Base-by-base conservation (phyloP, 2,329 filamentous ascomycete genomes). In the Beauveria australis region DNA sequence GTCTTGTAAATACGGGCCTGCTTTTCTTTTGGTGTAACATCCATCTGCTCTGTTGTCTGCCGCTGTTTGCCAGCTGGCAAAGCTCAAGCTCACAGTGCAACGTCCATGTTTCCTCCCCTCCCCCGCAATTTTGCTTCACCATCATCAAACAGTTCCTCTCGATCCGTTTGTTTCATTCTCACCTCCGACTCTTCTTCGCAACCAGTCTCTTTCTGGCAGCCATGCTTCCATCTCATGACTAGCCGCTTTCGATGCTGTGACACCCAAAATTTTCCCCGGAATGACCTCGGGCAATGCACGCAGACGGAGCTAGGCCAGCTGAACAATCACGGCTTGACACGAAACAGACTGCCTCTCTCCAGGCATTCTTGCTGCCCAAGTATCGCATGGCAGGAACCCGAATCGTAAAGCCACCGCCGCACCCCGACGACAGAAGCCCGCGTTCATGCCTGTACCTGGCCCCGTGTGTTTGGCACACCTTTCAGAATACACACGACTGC, bases 321-420 rank as follows among this genome's bases (percentile, higher is more conserved):
- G 47, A n/a, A 44, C 55, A 59, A 44, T 59, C 47, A 52, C 55
- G 12, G 26, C 26, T 44, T 28, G 56, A 59, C 56, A 59, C 56
- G 56, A 46, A 52, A 52, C 56, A 43, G 16, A 33, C 16, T 19
- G 43, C 14, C 10, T 28, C 16, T 44, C 44, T 5, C n/a, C 8
- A 30, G 26, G 16, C 30, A 18, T 28, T 24, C 44, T 59, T 59
- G 56, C 28, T 59, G 56, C 56, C 56, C 56, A 59, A 59, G 16
- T 14, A n/a, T 48, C 9, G 14, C 41, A 56, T 12, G 41, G 16
- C 51, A 41, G 19, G 7, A 41, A 53, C 28, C 43, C 18, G 53
- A 56, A 56, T 14, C 26, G 53, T 46, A 24, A 56, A 37, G 33
- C 30, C 55, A 43, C 33, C 24, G 10, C 16, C 18, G 55, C 26